Evolutionary conservation across 108 stramenopile species (phyloP), one percentile per base, ranked within the genome.

Genomic region (Fistulifera pelliculosa): DNA sequence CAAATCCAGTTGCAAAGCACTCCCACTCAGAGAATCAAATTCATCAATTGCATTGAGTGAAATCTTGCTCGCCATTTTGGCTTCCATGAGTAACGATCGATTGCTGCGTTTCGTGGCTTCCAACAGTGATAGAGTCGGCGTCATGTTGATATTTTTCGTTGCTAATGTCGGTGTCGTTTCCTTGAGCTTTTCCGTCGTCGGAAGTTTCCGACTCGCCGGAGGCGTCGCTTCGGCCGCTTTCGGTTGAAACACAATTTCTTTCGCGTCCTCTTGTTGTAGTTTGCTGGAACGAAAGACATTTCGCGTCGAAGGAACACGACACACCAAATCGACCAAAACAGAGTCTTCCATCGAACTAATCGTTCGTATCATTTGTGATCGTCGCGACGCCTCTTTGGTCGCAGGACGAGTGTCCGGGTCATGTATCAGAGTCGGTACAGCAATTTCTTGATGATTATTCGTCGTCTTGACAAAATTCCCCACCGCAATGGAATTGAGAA

Each of bases 321-420:
- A 52, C 49, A 74, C 50, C 39, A 81, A 38, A 50, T 77, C 66
- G 28, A 27, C 65, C 17, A 84, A 42, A 2, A 77, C 45, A 1
- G 19, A 24, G 43, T 80, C 73, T 44, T 85, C 79, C 83, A 85
- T 85, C 1, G 74, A 35, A 52, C 71, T 74, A 27, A 85, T 85
- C 4, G 83, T 85, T 43, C 83, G 65, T 0, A 75, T 59, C 76
- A 49, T 19, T 60, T 54, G 11, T 5, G 19, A 45, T 11, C 44
- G 4, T 4, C 19, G 21, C 7, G 44, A 45, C 3, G 3, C 6
- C 4, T 45, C 19, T 11, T 45, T 4, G 44, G 19, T 4, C 8
- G n/a, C n/a, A n/a, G 31, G 31, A 8, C 19, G 44, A 45, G 5
- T 45, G 4, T 11, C 21, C 7, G 21, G 16, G 19, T 45, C 44